Evolutionary conservation across 179 eudicot genomes (phyloP).

Genomic region (Beta macrorhiza): DNA sequence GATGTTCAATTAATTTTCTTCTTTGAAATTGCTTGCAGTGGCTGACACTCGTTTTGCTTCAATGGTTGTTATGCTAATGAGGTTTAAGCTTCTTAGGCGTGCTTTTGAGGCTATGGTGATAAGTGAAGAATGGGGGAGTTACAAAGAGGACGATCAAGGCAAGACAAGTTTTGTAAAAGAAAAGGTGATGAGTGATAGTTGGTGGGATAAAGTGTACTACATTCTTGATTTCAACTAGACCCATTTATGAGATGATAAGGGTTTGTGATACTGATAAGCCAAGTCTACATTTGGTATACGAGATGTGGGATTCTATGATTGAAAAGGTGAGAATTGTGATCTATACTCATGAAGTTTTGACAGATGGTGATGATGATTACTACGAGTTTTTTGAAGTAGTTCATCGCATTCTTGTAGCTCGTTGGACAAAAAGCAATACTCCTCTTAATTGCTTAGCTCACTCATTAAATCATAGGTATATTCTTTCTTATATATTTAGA

Average conservation of each 20-base stretch:
- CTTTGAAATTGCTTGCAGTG: conserved; percentile 6
- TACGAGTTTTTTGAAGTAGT: no score
- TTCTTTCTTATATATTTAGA: no score
- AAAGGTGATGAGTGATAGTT: neutral
- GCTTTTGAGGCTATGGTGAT: conserved; percentile 9
- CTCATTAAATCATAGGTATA: no score
- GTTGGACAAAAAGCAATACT: no score
- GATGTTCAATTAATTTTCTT: neutral
- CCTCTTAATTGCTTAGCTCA: no score
- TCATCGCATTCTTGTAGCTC: no score
- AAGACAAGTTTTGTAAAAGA: neutral
- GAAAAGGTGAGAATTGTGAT: neutral
- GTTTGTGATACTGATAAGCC: neutral
- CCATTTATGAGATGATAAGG: conserved; percentile 15
- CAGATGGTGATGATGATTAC: no score
- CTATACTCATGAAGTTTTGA: no score
- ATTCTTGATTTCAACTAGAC: conserved; percentile 9
- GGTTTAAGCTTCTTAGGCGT: neutral
- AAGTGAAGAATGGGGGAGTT: conserved; percentile 5
- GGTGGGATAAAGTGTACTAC: conserved; percentile 20
- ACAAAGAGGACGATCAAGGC: conserved; percentile 11
- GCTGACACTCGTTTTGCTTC: neutral
- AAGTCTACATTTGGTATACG: neutral
- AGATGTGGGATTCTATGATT: neutral
- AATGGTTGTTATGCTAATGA: neutral